Evolutionary conservation across 495 filamentous ascomycete species (phyloP).

Genomic region (Aspergillus funiculosus): DNA sequence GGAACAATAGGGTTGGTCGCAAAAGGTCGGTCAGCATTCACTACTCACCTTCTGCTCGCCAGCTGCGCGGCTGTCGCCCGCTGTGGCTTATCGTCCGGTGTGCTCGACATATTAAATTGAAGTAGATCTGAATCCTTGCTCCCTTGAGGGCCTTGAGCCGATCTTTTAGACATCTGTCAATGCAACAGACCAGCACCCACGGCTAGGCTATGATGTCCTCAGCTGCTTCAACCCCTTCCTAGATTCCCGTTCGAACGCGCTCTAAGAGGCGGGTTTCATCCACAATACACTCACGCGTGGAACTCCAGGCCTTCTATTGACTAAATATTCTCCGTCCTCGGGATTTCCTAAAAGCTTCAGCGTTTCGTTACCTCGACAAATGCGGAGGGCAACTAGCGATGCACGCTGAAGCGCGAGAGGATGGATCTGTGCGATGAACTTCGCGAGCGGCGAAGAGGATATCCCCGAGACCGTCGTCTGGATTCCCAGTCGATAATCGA

Average conservation of each 20-base stretch:
- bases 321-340: background rate
- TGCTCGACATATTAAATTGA: constrained; percentile 36
- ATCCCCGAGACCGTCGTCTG: background rate
- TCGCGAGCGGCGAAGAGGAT: constrained; percentile 2
- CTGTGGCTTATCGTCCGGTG: constrained; percentile 43
- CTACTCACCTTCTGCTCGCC: constrained; percentile 50
- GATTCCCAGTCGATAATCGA: background rate
- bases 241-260: constrained; percentile 3
- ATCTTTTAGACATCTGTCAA: constrained; percentile 37
- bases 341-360: background rate
- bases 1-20: constrained; percentile 8
- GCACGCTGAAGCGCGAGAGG: background rate
- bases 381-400: constrained; percentile 9
- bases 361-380: constrained; percentile 12
- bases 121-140: constrained; percentile 26
- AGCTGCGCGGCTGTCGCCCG: constrained; percentile 49
- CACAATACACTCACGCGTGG: constrained; percentile 5
- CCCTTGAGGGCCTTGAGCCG: constrained; percentile 33
- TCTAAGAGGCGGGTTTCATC: constrained; percentile 13
- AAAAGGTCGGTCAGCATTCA: constrained; percentile 26
- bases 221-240: constrained; percentile 15
- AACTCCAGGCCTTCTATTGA: background rate
- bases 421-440: constrained; percentile 6
- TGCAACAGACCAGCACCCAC: constrained; percentile 3
- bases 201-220: background rate